Evolutionary conservation across 345 rosid species (phyloP).

Genomic region (Theobroma cacao): DNA sequence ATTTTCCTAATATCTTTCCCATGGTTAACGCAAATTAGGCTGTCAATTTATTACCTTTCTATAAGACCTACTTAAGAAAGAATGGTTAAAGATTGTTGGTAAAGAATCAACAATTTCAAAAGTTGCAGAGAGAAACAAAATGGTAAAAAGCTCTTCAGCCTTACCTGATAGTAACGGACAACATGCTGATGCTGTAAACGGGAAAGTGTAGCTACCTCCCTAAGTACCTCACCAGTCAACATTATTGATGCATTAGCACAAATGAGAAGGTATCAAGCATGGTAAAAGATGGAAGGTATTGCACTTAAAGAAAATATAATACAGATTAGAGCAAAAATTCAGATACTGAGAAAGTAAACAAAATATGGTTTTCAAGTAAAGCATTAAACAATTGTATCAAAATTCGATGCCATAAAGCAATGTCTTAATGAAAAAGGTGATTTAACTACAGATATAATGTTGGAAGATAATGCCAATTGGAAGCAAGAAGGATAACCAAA

Average conservation of each 20-base stretch:
- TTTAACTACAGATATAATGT: not conserved
- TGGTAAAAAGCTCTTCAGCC: constrained; percentile 4
- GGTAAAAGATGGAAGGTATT: not conserved
- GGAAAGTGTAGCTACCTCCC: constrained; percentile 97
- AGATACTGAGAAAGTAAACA: not conserved
- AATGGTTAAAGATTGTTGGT: not conserved
- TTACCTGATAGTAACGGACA: constrained; percentile 97
- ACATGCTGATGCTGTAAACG: constrained; percentile 99
- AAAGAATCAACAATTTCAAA: constrained; percentile 6
- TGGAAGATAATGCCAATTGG: not conserved
- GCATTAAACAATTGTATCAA: not conserved
- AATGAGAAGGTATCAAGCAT: not conserved
- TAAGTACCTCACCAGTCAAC: constrained; percentile 37
- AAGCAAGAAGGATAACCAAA: not conserved
- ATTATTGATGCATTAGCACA: constrained; percentile 18
- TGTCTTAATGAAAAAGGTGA: not conserved
- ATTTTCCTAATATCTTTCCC: not conserved
- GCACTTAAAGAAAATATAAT: not conserved
- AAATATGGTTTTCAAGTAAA: not conserved
- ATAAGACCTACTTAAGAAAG: not conserved
- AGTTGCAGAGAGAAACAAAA: constrained; percentile 12
- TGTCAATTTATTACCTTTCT: not conserved
- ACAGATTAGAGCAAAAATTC: constrained; percentile 4
- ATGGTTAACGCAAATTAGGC: not conserved
- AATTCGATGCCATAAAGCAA: not conserved